phyloP scores from a whole-genome alignment of 2,329 filamentous ascomycete species.

The Sporothrix sp. region DNA sequence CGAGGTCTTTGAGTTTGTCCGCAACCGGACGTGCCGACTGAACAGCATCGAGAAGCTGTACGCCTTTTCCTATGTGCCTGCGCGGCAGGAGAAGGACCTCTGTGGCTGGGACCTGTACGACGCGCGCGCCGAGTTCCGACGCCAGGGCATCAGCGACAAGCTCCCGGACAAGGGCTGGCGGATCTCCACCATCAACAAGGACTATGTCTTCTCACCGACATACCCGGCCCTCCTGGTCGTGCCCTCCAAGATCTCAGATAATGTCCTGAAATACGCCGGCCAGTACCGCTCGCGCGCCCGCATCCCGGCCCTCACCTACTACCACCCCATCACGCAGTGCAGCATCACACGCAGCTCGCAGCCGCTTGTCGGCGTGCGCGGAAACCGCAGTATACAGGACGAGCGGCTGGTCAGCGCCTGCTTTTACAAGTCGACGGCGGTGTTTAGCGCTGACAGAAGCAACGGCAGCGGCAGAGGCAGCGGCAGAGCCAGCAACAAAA shows the following conservation, averaged over 20 bases:
- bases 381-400: slow-evolving; percentile 89
- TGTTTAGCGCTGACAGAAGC: slow-evolving; percentile 25
- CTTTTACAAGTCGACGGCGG: slow-evolving; percentile 59
- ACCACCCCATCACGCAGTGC: slow-evolving; percentile 95
- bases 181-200: slow-evolving; percentile 77
- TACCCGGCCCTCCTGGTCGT: slow-evolving; percentile 82
- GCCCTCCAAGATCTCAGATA: slow-evolving; percentile 87
- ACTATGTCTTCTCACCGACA: slow-evolving; percentile 85
- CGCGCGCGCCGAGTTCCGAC: slow-evolving; percentile 70
- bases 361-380: slow-evolving; percentile 73
- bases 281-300: slow-evolving; percentile 80
- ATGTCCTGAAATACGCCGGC: slow-evolving; percentile 85
- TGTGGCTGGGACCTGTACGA: slow-evolving; percentile 83
- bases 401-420: slow-evolving; percentile 89
- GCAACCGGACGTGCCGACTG: slow-evolving; percentile 67
- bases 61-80: slow-evolving; percentile 76
- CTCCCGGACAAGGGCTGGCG: slow-evolving; percentile 75
- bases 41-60: slow-evolving; percentile 81
- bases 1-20: slow-evolving; percentile 82
- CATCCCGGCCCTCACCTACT: slow-evolving; percentile 82
- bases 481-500: too few relatives aligned
- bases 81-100: slow-evolving; percentile 60
- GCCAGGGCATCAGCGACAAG: slow-evolving; percentile 80
- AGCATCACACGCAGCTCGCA: slow-evolving; percentile 94
- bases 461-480: slow-evolving; percentile 14